phyloP scores from a whole-genome alignment of 495 filamentous ascomycete species.

The Pyrenopolyporus hunteri region DNA sequence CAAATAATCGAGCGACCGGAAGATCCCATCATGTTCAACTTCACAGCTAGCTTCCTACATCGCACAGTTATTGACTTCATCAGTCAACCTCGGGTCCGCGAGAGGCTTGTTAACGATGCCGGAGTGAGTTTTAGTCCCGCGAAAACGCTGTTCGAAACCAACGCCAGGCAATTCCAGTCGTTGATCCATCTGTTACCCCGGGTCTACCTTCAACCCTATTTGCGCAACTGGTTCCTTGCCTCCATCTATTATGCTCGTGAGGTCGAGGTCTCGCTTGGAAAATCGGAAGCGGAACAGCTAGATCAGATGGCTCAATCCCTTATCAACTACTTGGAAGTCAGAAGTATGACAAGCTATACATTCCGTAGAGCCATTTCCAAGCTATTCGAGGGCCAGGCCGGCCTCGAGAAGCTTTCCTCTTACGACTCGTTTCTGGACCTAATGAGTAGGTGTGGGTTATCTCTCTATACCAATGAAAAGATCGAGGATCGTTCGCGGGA shows the following conservation, averaged over 20 bases:
- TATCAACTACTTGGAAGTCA: background rate
- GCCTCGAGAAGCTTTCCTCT: background rate
- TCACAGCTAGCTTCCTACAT: background rate
- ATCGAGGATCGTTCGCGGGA: background rate
- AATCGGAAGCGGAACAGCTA: background rate
- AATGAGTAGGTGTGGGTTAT: background rate
- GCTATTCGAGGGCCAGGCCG: background rate
- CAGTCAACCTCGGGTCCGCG: background rate
- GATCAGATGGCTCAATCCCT: background rate
- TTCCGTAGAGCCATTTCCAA: background rate
- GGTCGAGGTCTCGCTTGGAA: background rate
- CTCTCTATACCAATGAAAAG: background rate
- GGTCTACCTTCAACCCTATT: background rate
- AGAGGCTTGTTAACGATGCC: background rate
- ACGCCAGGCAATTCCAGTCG: background rate
- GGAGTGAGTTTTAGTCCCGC: background rate
- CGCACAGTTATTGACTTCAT: slow-evolving; percentile 4
- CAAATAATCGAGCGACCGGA: background rate
- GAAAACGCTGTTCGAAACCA: background rate
- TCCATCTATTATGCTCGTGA: background rate
- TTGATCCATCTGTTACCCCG: background rate
- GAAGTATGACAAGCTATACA: background rate
- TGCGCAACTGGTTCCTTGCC: slow-evolving; percentile 1
- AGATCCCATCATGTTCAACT: background rate
- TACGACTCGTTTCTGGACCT: background rate